Conservation (phyloP, 2,329 filamentous ascomycete genomes). For the Atkinsonella texensis region DNA sequence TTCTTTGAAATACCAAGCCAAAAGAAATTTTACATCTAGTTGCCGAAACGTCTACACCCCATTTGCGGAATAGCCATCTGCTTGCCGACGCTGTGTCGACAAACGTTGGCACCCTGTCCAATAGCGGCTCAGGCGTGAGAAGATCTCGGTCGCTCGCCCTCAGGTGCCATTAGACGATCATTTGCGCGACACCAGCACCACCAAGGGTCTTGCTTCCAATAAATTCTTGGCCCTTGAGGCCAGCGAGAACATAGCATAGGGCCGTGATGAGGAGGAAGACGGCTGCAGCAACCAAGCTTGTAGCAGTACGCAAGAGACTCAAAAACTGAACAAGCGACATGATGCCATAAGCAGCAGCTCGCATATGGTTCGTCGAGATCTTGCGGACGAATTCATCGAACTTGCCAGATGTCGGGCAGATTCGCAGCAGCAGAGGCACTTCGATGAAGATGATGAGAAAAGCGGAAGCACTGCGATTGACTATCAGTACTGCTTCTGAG, state of each 20-base stretch:
- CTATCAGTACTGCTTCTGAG: not conserved
- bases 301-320: conserved; percentile 52
- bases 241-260: conserved; percentile 70
- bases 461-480: conserved; percentile 45
- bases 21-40: not conserved
- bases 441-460: conserved; percentile 76
- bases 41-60: not conserved
- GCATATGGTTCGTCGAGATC: conserved; percentile 95
- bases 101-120: not conserved
- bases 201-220: conserved; percentile 92
- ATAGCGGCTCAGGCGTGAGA: not conserved
- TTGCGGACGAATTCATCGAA: conserved; percentile 86
- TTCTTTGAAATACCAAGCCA: not conserved
- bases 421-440: conserved; percentile 87
- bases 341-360: conserved; percentile 70
- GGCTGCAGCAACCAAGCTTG: conserved; percentile 75
- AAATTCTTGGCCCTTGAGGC: conserved; percentile 72
- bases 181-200: conserved; percentile 86
- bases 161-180: conserved; percentile 64
- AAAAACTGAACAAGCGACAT: conserved; percentile 82
- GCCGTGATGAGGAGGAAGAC: conserved; percentile 68
- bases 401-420: conserved; percentile 83
- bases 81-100: not conserved
- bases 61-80: not conserved
- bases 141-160: not conserved